Evolutionary conservation across 1,139 yeast species (phyloP).

Genomic region (Meyerozyma carpophila): DNA sequence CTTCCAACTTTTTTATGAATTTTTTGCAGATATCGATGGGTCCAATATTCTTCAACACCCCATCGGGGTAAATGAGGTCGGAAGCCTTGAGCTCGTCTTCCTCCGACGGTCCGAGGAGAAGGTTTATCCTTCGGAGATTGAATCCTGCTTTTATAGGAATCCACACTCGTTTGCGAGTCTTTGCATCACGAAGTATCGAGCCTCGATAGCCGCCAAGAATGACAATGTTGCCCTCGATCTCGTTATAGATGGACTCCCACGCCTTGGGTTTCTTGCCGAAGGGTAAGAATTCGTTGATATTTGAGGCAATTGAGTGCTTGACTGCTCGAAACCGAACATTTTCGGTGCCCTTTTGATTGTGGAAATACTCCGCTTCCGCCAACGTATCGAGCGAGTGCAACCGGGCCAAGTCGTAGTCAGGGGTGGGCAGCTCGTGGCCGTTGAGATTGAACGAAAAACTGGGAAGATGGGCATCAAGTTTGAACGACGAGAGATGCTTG

Average conservation of each 20-base stretch:
- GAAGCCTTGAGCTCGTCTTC: constrained; percentile 55
- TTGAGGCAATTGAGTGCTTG: constrained; percentile 54
- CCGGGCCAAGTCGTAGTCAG: constrained; percentile 40
- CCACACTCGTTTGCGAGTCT: constrained; percentile 70
- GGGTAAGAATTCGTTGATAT: constrained; percentile 35
- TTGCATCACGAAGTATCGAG: constrained; percentile 63
- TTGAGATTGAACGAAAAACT: constrained; percentile 10
- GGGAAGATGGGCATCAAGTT: constrained; percentile 19
- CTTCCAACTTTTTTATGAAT: constrained; percentile 48
- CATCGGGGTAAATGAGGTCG: constrained; percentile 60
- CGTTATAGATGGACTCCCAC: constrained; percentile 30
- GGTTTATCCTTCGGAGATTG: constrained; percentile 61
- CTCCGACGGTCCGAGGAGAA: constrained; percentile 65
- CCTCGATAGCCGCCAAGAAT: constrained; percentile 89
- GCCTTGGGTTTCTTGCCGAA: constrained; percentile 15
- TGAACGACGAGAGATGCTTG: constrained; percentile 18
- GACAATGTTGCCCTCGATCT: constrained; percentile 70
- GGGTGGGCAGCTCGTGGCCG: constrained; percentile 12
- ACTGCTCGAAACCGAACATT: constrained; percentile 68
- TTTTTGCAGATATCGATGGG: constrained; percentile 76
- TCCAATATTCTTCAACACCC: constrained; percentile 76
- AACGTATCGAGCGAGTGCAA: constrained; percentile 56
- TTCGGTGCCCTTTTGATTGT: constrained; percentile 52
- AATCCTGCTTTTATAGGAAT: constrained; percentile 84
- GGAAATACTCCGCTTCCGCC: constrained; percentile 60